A percentile compares a stretch with the other conserved stretches of the same genome.
These are phyloP conservation scores for Aegle marmelos DNA, from an alignment of 345 rosid genomes.

Conservation along the genomic window DNA sequence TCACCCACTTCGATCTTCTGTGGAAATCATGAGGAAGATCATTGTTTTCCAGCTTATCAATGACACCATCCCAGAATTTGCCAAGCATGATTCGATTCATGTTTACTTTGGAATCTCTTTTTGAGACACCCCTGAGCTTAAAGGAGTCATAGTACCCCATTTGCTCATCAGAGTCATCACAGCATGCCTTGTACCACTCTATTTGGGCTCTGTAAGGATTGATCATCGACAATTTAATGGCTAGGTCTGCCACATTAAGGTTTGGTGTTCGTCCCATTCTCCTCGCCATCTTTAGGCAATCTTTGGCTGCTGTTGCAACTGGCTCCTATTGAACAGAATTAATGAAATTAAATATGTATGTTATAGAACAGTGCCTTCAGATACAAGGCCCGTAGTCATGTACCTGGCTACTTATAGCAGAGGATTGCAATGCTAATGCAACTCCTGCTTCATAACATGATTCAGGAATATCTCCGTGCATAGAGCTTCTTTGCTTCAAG, in stretches of 20 bases:
- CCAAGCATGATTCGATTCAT: constrained; percentile 64
- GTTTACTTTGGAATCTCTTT: constrained; percentile 50
- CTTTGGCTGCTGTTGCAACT: constrained; percentile 28
- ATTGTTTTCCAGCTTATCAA: constrained; percentile 60
- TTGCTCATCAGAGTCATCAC: constrained; percentile 47
- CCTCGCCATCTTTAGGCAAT: constrained; percentile 46
- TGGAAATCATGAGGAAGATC: constrained; percentile 67
- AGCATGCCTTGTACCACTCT: constrained; percentile 56
- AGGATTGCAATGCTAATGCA: constrained; percentile 61
- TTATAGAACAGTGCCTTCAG: background rate
- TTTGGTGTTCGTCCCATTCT: constrained; percentile 46
- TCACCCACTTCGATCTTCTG: constrained; percentile 52
- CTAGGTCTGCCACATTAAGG: constrained; percentile 45
- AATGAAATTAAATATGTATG: background rate
- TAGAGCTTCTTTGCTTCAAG: constrained; percentile 38
- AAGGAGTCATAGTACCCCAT: constrained; percentile 78
- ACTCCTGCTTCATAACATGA: constrained; percentile 66
- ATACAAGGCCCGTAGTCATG: background rate
- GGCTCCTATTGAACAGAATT: constrained; percentile 24
- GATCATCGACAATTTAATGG: constrained; percentile 43
- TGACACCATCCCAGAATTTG: constrained; percentile 57
- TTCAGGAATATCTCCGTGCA: constrained; percentile 30
- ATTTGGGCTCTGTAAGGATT: constrained; percentile 50
- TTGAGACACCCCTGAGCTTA: constrained; percentile 40
- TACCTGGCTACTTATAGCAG: constrained; percentile 50